Base-by-base conservation (phyloP, 1,284 basidiomycete genomes). In the Sanghuangporus weigelae region DNA sequence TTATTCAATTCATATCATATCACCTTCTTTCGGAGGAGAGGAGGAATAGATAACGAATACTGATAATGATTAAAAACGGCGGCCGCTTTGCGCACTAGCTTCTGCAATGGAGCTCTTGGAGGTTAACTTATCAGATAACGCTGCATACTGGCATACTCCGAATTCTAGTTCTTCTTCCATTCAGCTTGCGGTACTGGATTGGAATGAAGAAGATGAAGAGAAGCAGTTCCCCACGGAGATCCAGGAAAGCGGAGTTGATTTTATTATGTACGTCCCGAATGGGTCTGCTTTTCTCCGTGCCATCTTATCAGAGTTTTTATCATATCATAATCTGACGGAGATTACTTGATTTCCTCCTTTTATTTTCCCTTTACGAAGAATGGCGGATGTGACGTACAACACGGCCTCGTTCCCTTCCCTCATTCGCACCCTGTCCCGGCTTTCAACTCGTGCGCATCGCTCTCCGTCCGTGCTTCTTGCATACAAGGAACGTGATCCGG, bases 341-440 rank as follows among this genome's bases (percentile, higher is more conserved):
- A n/a, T 42, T 42, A 11, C n/a, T n/a, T n/a, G n/a, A n/a, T n/a
- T n/a, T n/a, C 19, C 19, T 14, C 46, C 10, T 48, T 11, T 11
- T 19, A 10, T 19, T 3, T 11, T 49, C 6, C 21, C 6, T 49
- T 16, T 49, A 1, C 6, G 19, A 67, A 93, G 93, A 62, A 93
- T 95, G 84, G 91, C 93, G 12, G 93, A 96, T 70, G 91, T 95
- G 8, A 89, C 92, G 0, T 95, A 95, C 77, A 95, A 95, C 75
- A 93, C 90, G 0, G 76, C 85, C 0, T 91, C 92, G 1, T 96
- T 95, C 74, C 83, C 88, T 5, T 77, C 86, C 0, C 81, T 92
- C 46, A 74, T 88, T 19, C 73, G 75, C 36, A 90, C 86, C 0
- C 73, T 92, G 23, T 72, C 76, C 3, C 72, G 71, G 69, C 11